A percentile compares a stretch with the other conserved stretches of the same genome.
Conservation (phyloP, 495 filamentous ascomycete genomes). For the Tetracladium setigerum region DNA sequence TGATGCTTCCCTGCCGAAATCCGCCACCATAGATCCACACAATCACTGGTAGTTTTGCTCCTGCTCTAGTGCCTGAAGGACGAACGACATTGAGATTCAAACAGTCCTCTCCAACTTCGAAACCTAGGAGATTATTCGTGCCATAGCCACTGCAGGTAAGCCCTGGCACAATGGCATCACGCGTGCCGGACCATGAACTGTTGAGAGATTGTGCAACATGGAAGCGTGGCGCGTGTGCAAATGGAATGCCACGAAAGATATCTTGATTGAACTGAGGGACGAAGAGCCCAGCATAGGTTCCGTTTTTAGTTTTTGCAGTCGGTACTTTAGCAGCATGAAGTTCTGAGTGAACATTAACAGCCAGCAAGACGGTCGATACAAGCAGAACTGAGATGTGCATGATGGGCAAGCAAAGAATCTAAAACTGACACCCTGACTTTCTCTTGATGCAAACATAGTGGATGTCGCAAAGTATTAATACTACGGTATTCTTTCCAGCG, state of each 20-base stretch:
- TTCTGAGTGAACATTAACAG: too few species aligned
- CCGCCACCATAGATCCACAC: slow-evolving; percentile 73
- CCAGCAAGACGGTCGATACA: too few species aligned
- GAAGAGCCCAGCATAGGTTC: slow-evolving; percentile 30
- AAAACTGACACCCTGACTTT: too few species aligned
- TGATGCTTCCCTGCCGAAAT: slow-evolving; percentile 38
- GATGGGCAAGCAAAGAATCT: too few species aligned
- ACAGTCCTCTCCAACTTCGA: slow-evolving; percentile 56
- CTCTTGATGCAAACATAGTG: too few species aligned
- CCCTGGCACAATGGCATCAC: slow-evolving; percentile 48
- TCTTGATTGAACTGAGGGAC: slow-evolving; percentile 31
- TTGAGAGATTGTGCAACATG: slow-evolving; percentile 33
- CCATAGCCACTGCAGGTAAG: slow-evolving; percentile 31
- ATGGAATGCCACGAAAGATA: slow-evolving; percentile 42
- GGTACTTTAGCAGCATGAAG: too few species aligned
- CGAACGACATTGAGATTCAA: slow-evolving; percentile 57
- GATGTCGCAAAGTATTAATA: too few species aligned
- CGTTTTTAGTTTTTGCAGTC: slow-evolving; percentile 30
- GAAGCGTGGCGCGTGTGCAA: slow-evolving; percentile 38
- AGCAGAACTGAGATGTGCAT: too few species aligned
- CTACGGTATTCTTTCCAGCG: too few species aligned
- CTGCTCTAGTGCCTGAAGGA: slow-evolving; percentile 44
- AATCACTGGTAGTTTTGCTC: slow-evolving; percentile 56
- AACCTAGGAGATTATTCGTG: slow-evolving; percentile 29
- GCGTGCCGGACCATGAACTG: slow-evolving; percentile 33